Percentiles rank a stretch among this genome's conserved stretches.
These are phyloP conservation scores for Chaetomium globosum DNA, from an alignment of 2,329 filamentous ascomycete genomes.

Conservation along the genomic window DNA sequence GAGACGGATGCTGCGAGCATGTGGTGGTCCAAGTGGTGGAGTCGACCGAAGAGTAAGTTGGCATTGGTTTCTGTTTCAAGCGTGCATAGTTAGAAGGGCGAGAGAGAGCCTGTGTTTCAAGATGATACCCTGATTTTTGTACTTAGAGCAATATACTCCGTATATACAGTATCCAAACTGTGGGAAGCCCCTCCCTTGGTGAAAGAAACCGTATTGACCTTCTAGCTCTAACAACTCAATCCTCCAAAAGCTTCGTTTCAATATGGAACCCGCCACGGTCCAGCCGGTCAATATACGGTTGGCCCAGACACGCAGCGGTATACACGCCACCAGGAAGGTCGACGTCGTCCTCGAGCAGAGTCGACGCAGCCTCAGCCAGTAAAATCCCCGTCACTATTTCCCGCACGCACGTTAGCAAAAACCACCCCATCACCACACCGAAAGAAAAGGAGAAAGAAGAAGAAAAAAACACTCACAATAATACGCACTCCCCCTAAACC, in stretches of 20 bases:
- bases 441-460: not conserved
- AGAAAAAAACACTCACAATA: conserved; percentile 52
- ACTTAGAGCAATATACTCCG: not conserved
- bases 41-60: conserved; percentile 3
- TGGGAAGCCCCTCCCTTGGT: not conserved
- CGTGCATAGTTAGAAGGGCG: conserved; percentile 11
- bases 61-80: conserved; percentile 13
- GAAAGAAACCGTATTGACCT: not conserved
- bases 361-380: conserved; percentile 65
- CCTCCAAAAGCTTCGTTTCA: conserved; percentile 49
- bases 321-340: conserved; percentile 62
- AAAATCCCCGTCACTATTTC: conserved; percentile 65
- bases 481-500: conserved; percentile 66
- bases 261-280: conserved; percentile 64
- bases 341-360: conserved; percentile 62
- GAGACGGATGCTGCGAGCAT: not conserved
- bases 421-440: not conserved
- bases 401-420: conserved; percentile 9
- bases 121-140: conserved; percentile 7
- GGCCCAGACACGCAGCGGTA: conserved; percentile 72
- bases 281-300: conserved; percentile 65
- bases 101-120: conserved; percentile 16
- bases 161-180: not conserved
- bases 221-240: conserved; percentile 7
- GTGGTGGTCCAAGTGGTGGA: conserved; percentile 18